Evolutionary conservation across 2,329 filamentous ascomycete species (phyloP).

Genomic region (Berkeleyomyces basicola): DNA sequence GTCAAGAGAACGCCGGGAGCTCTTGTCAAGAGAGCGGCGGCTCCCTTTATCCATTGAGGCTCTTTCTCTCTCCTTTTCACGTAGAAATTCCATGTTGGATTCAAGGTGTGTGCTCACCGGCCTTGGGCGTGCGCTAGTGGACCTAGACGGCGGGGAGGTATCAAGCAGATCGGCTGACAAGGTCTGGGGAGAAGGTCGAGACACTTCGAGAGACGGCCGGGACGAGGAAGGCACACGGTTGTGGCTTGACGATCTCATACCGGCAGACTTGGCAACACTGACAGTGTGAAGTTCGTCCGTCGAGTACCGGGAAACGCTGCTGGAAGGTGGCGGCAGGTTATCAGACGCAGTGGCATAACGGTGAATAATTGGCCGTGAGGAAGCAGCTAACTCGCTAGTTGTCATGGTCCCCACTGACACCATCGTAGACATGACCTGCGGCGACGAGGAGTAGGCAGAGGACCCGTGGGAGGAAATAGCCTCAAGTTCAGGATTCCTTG

Average conservation of each 20-base stretch:
- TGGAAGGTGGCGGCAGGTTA: conserved; percentile 17
- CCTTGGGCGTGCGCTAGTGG: conserved; percentile 37
- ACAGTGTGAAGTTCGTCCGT: conserved; percentile 8
- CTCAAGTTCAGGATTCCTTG: conserved; percentile 43
- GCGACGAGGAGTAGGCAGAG: conserved; percentile 19
- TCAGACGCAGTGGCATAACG: conserved; percentile 19
- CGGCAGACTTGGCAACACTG: conserved; percentile 4
- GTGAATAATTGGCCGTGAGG: conserved; percentile 20
- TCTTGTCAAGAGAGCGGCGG: conserved; percentile 9
- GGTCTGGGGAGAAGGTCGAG: conserved; percentile 35
- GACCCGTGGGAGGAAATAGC: conserved; percentile 30
- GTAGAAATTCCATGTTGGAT: conserved; percentile 65
- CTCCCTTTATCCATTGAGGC: conserved; percentile 10
- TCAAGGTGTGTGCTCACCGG: conserved; percentile 73
- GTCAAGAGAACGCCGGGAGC: conserved; percentile 10
- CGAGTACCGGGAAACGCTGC: background rate
- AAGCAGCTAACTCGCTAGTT: conserved; percentile 4
- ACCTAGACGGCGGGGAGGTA: conserved; percentile 25
- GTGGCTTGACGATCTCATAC: conserved; percentile 4
- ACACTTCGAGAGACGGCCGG: conserved; percentile 54
- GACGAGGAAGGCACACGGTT: conserved; percentile 31
- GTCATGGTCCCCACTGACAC: conserved; percentile 68
- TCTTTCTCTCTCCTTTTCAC: conserved; percentile 46
- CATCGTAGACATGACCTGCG: conserved; percentile 16
- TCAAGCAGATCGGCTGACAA: conserved; percentile 38